These are phyloP conservation scores for Hanseniaspora hatyaiensis DNA, from an alignment of 805 yeast genomes.

Conservation along the genomic window DNA sequence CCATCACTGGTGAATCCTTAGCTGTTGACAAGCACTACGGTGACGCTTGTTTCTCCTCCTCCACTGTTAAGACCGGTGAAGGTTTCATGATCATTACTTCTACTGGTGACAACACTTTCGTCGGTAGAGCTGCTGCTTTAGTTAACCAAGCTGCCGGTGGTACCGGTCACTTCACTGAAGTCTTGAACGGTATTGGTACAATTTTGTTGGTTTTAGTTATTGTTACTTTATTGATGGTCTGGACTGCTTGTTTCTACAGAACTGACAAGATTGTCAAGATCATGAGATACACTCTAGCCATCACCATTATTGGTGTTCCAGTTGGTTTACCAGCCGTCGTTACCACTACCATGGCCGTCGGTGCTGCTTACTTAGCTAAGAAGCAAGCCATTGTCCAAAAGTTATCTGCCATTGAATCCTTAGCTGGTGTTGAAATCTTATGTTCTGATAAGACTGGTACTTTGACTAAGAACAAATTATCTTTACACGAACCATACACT, in stretches of 20 bases:
- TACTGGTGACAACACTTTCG: slow-evolving; percentile 90
- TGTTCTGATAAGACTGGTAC: slow-evolving; percentile 99
- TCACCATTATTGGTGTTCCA: slow-evolving; percentile 95
- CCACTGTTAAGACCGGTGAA: slow-evolving; percentile 92
- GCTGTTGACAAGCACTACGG: slow-evolving; percentile 88
- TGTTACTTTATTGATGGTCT: slow-evolving; percentile 73
- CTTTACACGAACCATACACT: slow-evolving; percentile 94
- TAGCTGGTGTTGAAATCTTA: slow-evolving; percentile 94
- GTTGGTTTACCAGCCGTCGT: slow-evolving; percentile 98
- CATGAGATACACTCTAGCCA: slow-evolving; percentile 85
- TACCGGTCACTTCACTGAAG: slow-evolving; percentile 93
- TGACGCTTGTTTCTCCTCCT: slow-evolving; percentile 80
- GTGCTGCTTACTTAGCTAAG: slow-evolving; percentile 97
- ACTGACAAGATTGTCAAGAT: slow-evolving; percentile 74
- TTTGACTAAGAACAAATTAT: slow-evolving; percentile 90
- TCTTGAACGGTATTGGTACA: slow-evolving; percentile 94
- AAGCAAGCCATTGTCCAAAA: slow-evolving; percentile 95
- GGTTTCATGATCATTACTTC: slow-evolving; percentile 88
- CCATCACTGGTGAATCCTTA: slow-evolving; percentile 93
- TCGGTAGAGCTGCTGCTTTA: slow-evolving; percentile 94
- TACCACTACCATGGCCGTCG: slow-evolving; percentile 98
- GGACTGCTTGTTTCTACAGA: slow-evolving; percentile 93
- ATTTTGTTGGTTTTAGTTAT: slow-evolving; percentile 79
- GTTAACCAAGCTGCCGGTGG: slow-evolving; percentile 91
- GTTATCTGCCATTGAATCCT: slow-evolving; percentile 89